Base-by-base conservation (phyloP, 257 asterid species). In the Paraleonurus japonicus region DNA sequence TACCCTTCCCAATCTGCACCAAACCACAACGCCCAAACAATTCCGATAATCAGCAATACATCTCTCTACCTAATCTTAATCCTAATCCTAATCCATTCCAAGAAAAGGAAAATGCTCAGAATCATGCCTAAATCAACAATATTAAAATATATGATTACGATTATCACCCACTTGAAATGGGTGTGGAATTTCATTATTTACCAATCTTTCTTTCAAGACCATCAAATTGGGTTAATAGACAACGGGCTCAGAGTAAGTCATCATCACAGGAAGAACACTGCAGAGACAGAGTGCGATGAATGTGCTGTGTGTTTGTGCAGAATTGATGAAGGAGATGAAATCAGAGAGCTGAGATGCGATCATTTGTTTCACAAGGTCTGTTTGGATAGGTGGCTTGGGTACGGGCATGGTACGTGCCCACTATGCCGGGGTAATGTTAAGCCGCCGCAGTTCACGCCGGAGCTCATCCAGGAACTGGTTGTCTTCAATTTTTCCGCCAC, bases 341-440 rank as follows among this genome's bases (percentile, higher is more conserved):
- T 79, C 4, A 61, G 71, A 24, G 80, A 79, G 61, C 30, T 79
- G 9, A 69, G 63, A 4, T 79, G 83, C n/a, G 35, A 50, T 6
- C 79, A 79, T 62, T 39, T 65, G 19, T 79, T 79, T 35, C 83
- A 79, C 51, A 70, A 20, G 8, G 77, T 32, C 0, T 79, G 83
- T 27, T 37, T 79, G 53, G 74, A 79, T 19, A 64, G 82, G 70
- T 78, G 82, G 82, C 17, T 78, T 1, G 79, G 76, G 3, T 69
- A 57, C 6, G 76, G 79, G 16, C 76, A 74, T 11, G 70, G 12
- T 5, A 74, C 79, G 7, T 79, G 83, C 51, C 83, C 83, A 0
- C 11, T 74, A 4, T 79, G 83, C 76, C 76, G 83, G 76, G 54
- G 23, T 12, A 45, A 37, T 37, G 8, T 78, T 13, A 63, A 30